A percentile compares a stretch with the other conserved stretches of the same genome.
Conservation (phyloP, 2,329 filamentous ascomycete genomes). For the Fusarium pseudonygamai region DNA sequence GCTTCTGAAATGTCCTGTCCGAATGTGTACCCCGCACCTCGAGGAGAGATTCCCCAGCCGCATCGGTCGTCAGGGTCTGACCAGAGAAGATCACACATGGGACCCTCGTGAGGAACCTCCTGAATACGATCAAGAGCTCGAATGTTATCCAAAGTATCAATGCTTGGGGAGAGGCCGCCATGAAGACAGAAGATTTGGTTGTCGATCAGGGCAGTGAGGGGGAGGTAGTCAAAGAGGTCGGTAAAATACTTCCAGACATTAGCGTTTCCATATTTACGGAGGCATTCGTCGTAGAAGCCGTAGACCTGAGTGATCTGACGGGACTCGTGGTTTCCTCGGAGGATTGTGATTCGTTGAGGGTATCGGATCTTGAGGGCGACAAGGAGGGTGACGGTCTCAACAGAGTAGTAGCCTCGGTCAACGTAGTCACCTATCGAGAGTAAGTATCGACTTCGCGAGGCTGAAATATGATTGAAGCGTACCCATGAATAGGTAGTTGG, state of each 20-base stretch:
- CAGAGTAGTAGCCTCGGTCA: slow-evolving; percentile 97
- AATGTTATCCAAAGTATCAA: slow-evolving; percentile 96
- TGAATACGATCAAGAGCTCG: slow-evolving; percentile 94
- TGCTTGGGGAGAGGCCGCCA: slow-evolving; percentile 94
- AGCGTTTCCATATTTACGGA: slow-evolving; percentile 98
- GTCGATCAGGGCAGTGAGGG: slow-evolving; percentile 95
- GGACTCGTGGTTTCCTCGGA: slow-evolving; percentile 98
- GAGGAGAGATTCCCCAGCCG: slow-evolving; percentile 94
- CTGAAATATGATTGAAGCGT: slow-evolving; percentile 46
- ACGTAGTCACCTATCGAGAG: slow-evolving; percentile 84
- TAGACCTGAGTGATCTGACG: slow-evolving; percentile 99
- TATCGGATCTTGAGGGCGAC: slow-evolving; percentile 98
- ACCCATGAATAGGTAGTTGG: slow-evolving; percentile 99
- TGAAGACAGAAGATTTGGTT: slow-evolving; percentile 99
- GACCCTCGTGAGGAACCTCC: slow-evolving; percentile 97
- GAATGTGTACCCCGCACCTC: slow-evolving; percentile 94
- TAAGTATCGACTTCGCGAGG: slow-evolving; percentile 16
- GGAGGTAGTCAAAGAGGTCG: slow-evolving; percentile 98
- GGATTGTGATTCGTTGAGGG: slow-evolving; percentile 96
- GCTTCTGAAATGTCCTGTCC: slow-evolving; percentile 98
- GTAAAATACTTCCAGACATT: slow-evolving; percentile 99
- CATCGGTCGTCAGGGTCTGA: slow-evolving; percentile 97
- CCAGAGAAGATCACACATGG: slow-evolving; percentile 98
- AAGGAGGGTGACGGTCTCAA: slow-evolving; percentile 96
- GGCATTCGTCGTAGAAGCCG: slow-evolving; percentile 98